Base-by-base conservation (phyloP, 352 stramenopile genomes). In the Pythium phragmiticola region DNA sequence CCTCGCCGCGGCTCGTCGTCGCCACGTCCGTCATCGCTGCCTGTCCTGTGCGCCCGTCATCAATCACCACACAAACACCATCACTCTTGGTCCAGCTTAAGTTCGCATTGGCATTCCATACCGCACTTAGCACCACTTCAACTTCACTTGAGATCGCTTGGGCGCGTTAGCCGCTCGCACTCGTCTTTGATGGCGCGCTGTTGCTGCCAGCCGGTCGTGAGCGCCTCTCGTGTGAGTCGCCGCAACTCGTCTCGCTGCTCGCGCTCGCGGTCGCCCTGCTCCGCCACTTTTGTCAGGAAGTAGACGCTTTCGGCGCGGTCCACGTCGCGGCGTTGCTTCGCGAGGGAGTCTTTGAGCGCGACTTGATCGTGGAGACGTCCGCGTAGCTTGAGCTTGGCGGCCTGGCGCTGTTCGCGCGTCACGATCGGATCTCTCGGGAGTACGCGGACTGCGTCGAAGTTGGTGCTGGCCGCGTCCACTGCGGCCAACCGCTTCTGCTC, bases 221-320 rank as follows among this genome's bases (percentile, higher is more conserved):
- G 63, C 42, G 66, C 52, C 42, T 79, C 70, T 16, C 79, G 82
- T 17, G 78, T 70, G 14, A 60, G 37, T 21, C 64, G 63, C 57
- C 78, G 73, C 16, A 57, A 49, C 55, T 78, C 68, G 17, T 42
- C 54, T 6, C 58, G 26, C 33, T 74, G 64, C 4, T 72, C 43
- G 0, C 62, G 60, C 36, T 88, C 78, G 6, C 55, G 66, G 13
- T 70, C 68, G 4, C 66, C 68, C 45, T 86, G 75, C 47, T 68
- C 49, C 23, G 72, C 61, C 19, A 89, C 66, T 56, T 87, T 75
- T 11, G 62, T 58, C 60, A 87, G 70, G 50, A 83, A 85, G 55
- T 79, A 87, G 28, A 75, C 77, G 33, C 73, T 74, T 33, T 89
- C 79, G n/a, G 76, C 75, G 30, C 83, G 77, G 42, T 89, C 80